These are phyloP conservation scores for Chenopodium album DNA, from an alignment of 148 eudicot genomes.

Conservation along the genomic window DNA sequence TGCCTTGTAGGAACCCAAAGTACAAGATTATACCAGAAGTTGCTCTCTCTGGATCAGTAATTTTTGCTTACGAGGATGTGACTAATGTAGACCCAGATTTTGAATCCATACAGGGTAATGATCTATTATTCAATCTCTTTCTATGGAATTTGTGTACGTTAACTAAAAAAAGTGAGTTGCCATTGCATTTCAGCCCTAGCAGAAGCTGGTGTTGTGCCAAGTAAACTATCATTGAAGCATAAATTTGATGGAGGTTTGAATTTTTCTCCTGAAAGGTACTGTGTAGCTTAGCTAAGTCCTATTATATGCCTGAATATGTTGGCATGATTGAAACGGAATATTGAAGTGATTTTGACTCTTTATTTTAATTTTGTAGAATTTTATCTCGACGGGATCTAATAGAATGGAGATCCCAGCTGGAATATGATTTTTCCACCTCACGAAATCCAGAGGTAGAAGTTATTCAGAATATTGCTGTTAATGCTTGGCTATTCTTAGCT, in stretches of 20 bases:
- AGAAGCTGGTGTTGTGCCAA: conserved; percentile 74
- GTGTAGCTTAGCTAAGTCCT: background rate
- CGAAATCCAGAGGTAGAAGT: conserved; percentile 62
- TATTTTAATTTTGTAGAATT: conserved; percentile 42
- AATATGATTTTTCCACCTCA: conserved; percentile 57
- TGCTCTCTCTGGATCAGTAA: conserved; percentile 65
- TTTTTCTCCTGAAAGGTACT: conserved; percentile 87
- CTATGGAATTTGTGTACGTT: background rate
- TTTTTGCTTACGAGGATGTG: conserved; percentile 75
- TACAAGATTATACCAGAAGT: conserved; percentile 52
- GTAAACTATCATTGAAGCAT: conserved; percentile 53
- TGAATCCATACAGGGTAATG: conserved; percentile 71
- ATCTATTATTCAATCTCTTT: conserved; percentile 9
- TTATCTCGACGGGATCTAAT: conserved; percentile 77
- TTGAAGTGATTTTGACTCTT: background rate
- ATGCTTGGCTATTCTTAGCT: background rate
- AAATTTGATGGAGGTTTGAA: conserved; percentile 28
- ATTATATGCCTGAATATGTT: background rate
- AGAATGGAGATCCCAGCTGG: conserved; percentile 88
- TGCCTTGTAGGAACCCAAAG: conserved; percentile 57
- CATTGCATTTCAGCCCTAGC: conserved; percentile 64
- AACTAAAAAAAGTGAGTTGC: conserved; percentile 3
- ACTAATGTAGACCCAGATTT: conserved; percentile 67
- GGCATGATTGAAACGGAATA: background rate
- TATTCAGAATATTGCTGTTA: conserved; percentile 7